A percentile compares a stretch with the other conserved stretches of the same genome.
Evolutionary conservation across 176 grass and related monocot species (phyloP).

Genomic region (Carex pumila): DNA sequence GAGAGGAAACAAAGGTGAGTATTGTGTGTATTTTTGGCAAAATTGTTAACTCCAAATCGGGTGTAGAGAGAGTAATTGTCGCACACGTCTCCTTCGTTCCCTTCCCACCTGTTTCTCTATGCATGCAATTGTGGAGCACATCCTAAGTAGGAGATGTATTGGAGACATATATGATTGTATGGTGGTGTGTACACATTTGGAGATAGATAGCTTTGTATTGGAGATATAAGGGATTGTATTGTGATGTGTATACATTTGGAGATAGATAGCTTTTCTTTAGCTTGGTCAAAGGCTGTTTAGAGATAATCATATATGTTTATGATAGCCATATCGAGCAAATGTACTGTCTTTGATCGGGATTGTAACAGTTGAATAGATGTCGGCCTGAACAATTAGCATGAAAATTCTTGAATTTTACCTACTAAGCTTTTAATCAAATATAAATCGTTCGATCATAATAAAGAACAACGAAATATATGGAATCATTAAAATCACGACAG

Average conservation of each 20-base stretch:
- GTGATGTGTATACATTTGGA: no score
- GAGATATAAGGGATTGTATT: no score
- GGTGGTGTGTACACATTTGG: no score
- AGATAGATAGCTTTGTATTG: background rate
- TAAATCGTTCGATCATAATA: background rate
- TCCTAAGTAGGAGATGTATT: no score
- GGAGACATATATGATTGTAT: no score
- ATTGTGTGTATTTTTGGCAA: no score
- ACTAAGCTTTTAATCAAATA: background rate
- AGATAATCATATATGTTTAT: background rate
- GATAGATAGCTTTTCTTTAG: background rate
- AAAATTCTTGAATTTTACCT: background rate
- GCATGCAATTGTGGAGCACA: no score
- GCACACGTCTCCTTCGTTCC: no score
- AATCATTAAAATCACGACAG: background rate
- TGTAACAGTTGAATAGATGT: background rate
- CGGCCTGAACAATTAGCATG: background rate
- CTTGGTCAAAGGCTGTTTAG: background rate
- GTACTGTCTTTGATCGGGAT: background rate
- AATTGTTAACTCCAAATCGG: no score
- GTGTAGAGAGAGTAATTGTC: no score
- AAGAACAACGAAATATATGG: background rate
- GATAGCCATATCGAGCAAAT: background rate
- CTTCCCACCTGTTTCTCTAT: no score
- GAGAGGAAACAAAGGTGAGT: no score